phyloP scores from a whole-genome alignment of 1,284 basidiomycete species.

The Microbotryum intermedium region DNA sequence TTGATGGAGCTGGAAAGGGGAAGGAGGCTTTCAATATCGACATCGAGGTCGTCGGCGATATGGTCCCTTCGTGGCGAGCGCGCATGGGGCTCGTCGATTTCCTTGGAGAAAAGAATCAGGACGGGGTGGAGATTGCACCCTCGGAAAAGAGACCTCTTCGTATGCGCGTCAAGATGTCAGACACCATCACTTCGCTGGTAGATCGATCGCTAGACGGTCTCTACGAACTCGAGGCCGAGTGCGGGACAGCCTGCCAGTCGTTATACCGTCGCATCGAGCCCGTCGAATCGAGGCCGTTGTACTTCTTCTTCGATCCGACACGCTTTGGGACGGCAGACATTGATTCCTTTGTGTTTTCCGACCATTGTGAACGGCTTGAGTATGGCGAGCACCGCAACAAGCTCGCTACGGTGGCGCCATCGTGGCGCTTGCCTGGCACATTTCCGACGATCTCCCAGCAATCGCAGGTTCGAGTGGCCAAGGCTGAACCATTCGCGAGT shows the following conservation, averaged over 20 bases:
- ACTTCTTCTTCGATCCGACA: constrained; percentile 75
- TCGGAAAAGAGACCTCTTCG: background rate
- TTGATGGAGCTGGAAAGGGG: constrained; percentile 37
- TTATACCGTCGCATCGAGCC: constrained; percentile 58
- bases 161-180: too few species aligned
- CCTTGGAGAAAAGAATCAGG: constrained; percentile 59
- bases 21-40: constrained; percentile 47
- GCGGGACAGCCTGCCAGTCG: constrained; percentile 80
- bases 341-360: constrained; percentile 76
- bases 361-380: constrained; percentile 63
- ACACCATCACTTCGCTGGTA: constrained; percentile 29
- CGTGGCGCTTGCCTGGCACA: constrained; percentile 56
- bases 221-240: constrained; percentile 71
- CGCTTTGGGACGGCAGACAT: constrained; percentile 61
- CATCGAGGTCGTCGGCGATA: constrained; percentile 58
- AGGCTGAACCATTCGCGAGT: background rate
- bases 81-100: constrained; percentile 69
- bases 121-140: constrained; percentile 52
- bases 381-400: constrained; percentile 69
- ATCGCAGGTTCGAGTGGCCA: too few species aligned
- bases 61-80: constrained; percentile 76
- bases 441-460: background rate
- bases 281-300: constrained; percentile 51
- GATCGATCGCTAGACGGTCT: constrained; percentile 69
- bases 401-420: constrained; percentile 55